Evolutionary conservation across 805 yeast genomes (phyloP).

Genomic region (Cyberlindnera meyerae): DNA sequence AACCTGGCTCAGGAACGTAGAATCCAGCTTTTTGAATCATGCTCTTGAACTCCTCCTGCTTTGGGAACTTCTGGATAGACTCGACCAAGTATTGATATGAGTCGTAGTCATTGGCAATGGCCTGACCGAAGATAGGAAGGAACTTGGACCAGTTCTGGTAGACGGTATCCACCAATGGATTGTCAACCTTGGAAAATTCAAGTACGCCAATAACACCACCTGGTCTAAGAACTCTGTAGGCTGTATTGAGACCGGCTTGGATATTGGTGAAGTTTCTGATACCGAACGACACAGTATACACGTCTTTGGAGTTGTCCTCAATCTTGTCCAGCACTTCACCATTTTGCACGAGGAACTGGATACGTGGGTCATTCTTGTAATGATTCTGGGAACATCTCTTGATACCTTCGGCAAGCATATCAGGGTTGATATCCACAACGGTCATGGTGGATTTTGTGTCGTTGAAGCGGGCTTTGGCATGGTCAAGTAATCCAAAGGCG

Average conservation of each 20-base stretch:
- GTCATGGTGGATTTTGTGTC: slow-evolving; percentile 80
- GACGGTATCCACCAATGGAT: slow-evolving; percentile 63
- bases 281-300: slow-evolving; percentile 95
- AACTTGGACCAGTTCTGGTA: slow-evolving; percentile 87
- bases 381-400: slow-evolving; percentile 62
- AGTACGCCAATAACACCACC: slow-evolving; percentile 97
- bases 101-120: slow-evolving; percentile 91
- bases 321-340: slow-evolving; percentile 86
- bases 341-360: slow-evolving; percentile 81
- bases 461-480: slow-evolving; percentile 73
- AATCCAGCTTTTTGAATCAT: slow-evolving; percentile 97
- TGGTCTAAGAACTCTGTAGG: slow-evolving; percentile 90
- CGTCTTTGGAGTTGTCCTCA: slow-evolving; percentile 83
- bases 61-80: slow-evolving; percentile 86
- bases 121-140: slow-evolving; percentile 92
- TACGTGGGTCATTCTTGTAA: slow-evolving; percentile 48
- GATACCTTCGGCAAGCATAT: slow-evolving; percentile 92
- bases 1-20: slow-evolving; percentile 83
- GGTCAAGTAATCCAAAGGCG: slow-evolving; percentile 91
- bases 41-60: slow-evolving; percentile 81
- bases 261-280: slow-evolving; percentile 94
- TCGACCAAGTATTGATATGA: slow-evolving; percentile 96
- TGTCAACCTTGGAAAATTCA: slow-evolving; percentile 89
- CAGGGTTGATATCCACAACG: slow-evolving; percentile 90
- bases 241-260: slow-evolving; percentile 91